Base-by-base conservation (phyloP, 1,284 basidiomycete genomes). In the Fistulina hepatica region DNA sequence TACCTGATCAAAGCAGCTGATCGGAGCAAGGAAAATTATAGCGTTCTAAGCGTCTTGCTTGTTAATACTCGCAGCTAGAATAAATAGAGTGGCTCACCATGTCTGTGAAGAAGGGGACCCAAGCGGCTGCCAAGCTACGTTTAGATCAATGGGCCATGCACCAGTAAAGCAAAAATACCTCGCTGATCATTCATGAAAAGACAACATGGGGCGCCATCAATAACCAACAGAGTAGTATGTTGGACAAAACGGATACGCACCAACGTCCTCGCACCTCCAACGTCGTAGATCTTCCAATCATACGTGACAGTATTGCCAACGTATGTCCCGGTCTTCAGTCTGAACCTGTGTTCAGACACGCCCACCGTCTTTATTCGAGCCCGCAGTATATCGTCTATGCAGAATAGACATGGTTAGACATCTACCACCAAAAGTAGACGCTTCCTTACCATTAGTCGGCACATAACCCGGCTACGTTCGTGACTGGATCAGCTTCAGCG, bases 21-120 rank as follows among this genome's bases (percentile, higher is more conserved):
- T 83, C 19, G 83, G 82, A 26, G 80, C 82, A 40, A 86, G 68
- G 59, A 86, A 88, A 43, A 88, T 86, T 51, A 88, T 81, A 27
- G 81, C 81, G 52, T 83, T 80, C 23, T 34, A 45, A 22, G 16
- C 26, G 21, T 25, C 8, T 24, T 34, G 15, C 20, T 21, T 16
- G 21, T 32, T 15, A 9, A 25, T 9, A 9, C 24, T 25, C 30
- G 28, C 40, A 37, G 31, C 36, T 41, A 40, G 32, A 27, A 12
- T 15, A 25, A n/a, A 15, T 31, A 40, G 33, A 39, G 16, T 32
- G 15, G 27, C 12, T 31, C 32, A 39, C 30, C 21, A 21, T 12
- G 16, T 13, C 36, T 6, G 24, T 9, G 21, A 15, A 26, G n/a
- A 21, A 33, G 33, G 30, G 42, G 21, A 22, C 19, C 24, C 35